These are phyloP conservation scores for Colletotrichum truncatum DNA, from an alignment of 2,329 filamentous ascomycete genomes.

Conservation along the genomic window DNA sequence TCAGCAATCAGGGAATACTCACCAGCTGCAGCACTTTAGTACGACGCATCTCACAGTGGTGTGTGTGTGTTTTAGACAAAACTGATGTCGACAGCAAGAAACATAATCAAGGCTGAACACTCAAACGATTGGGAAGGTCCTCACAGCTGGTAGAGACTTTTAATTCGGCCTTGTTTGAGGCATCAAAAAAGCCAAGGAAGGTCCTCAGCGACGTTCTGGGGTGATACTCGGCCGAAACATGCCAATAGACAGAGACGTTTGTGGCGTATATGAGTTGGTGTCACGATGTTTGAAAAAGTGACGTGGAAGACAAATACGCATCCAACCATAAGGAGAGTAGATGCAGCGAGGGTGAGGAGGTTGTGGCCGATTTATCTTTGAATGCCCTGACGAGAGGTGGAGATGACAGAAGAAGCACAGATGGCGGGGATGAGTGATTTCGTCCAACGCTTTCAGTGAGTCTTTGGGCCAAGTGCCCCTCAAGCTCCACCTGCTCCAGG, in stretches of 20 bases:
- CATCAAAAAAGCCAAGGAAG: background rate
- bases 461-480: slow-evolving; percentile 3
- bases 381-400: background rate
- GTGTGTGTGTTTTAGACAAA: no score
- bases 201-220: background rate
- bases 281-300: background rate
- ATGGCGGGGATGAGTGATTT: background rate
- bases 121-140: no score
- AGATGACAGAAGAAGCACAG: background rate
- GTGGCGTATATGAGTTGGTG: background rate
- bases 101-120: no score
- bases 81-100: no score
- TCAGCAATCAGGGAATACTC: no score
- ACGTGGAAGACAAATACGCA: no score
- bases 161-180: no score
- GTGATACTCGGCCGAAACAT: background rate
- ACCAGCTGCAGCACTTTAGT: no score
- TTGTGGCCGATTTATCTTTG: background rate
- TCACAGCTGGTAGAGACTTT: no score
- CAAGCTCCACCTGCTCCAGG: slow-evolving; percentile 9
- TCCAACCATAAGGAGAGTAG: background rate
- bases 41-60: no score
- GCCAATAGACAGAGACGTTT: background rate
- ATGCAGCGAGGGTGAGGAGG: background rate
- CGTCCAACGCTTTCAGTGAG: background rate